Base-by-base conservation (phyloP, 225 moss, liverwort and hornwort genomes). In the Bryoerythrophyllum caledonicum region DNA sequence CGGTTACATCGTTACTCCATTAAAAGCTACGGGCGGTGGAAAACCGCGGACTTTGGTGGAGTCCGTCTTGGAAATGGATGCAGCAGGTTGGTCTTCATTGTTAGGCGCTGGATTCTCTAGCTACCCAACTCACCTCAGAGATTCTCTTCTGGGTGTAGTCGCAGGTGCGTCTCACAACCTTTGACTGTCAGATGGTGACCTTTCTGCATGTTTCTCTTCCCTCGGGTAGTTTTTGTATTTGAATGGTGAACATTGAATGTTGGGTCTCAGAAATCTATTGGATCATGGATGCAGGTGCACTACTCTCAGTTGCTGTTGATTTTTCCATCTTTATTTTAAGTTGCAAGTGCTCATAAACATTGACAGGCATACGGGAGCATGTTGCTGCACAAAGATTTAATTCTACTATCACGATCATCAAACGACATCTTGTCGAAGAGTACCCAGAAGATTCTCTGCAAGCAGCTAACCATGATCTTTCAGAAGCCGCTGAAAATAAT, bases 71-170 rank as follows among this genome's bases (percentile, higher is more conserved):
- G 91, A 91, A 78, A 85, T 91, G 89, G 87, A 91, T 72, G 82
- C 83, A 73, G 83, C 87, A 59, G 91, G 91, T 27, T 91, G 91
- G 83, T 89, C 91, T 24, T 91, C 91, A n/a, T 89, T 89, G 75
- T 76, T 91, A 74, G 88, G 87, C 44, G 77, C 82, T 79, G 89
- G 91, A 69, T 85, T 86, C 41, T 89, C 83, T 65, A 65, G 80
- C 5, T 91, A 91, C 64, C 91, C 89, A 77, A 81, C 79, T 53
- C 83, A 87, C 57, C 80, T 91, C 23, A 83, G 89, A 71, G 89
- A 91, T 67, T 85, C 84, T 10, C 89, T 91, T 65, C 81, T 91
- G 60, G 77, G 87, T 62, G 89, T 87, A 68, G 83, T 91, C 60
- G 86, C 89, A 85, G 91, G 91, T 91, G 66, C 74, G 70, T 68